phyloP scores from a whole-genome alignment of 805 yeast genomes.

The Schwanniomyces vanrijiae region DNA sequence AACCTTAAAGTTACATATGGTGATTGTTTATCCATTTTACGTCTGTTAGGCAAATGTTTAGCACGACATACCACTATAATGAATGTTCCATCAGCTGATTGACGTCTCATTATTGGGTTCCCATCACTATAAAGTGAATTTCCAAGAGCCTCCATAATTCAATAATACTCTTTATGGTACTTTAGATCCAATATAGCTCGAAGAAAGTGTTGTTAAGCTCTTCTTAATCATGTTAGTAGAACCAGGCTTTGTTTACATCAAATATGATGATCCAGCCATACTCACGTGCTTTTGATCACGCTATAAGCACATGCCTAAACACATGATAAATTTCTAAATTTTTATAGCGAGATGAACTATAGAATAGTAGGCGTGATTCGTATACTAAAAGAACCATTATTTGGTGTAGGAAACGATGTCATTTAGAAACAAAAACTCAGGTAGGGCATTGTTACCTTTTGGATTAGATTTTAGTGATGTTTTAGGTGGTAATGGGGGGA shows the following conservation, averaged over 20 bases:
- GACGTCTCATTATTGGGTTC: conserved; percentile 12
- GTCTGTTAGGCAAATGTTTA: conserved; percentile 79
- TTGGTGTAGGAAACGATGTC: conserved; percentile 42
- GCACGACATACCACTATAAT: conserved; percentile 80
- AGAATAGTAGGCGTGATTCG: neutral
- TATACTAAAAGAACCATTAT: neutral
- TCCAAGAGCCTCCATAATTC: neutral
- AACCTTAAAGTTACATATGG: conserved; percentile 85
- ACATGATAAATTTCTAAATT: neutral
- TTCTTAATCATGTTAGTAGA: neutral
- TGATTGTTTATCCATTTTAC: conserved; percentile 88
- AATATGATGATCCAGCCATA: conserved; percentile 1
- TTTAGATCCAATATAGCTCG: neutral
- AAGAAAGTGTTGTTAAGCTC: neutral
- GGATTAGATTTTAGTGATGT: conserved; percentile 71
- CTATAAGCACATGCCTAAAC: neutral
- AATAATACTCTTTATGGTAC: neutral
- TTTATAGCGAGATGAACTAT: neutral
- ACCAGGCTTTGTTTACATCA: conserved; percentile 2
- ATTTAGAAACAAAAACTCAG: conserved; percentile 48
- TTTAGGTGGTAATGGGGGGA: conserved; percentile 28
- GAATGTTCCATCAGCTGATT: conserved; percentile 52
- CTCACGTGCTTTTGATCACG: neutral
- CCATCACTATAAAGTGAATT: neutral
- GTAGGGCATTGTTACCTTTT: conserved; percentile 60